Percentiles rank a stretch among this genome's conserved stretches.
These are phyloP conservation scores for Hura crepitans DNA, from an alignment of 441 rosid genomes.

Conservation along the genomic window DNA sequence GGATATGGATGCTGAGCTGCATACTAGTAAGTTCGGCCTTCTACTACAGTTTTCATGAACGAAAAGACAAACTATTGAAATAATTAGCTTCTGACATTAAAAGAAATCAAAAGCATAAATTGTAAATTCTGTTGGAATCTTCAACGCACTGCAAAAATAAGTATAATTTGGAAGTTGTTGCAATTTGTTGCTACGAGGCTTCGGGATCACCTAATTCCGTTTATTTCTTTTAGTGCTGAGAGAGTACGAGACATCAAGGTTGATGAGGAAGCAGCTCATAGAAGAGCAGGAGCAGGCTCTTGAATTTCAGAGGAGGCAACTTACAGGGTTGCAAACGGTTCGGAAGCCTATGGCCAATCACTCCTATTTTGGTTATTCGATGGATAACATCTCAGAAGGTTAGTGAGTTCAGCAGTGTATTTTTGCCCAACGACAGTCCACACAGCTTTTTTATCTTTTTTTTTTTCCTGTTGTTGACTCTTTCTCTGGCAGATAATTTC, in stretches of 20 bases:
- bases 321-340: constrained; percentile 34
- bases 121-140: not conserved
- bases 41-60: not conserved
- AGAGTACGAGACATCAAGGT: constrained; percentile 40
- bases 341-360: constrained; percentile 33
- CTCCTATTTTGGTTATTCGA: constrained; percentile 29
- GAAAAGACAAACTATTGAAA: not conserved
- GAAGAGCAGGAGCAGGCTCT: constrained; percentile 45
- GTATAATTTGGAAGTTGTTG: no score
- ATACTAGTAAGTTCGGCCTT: constrained; percentile 38
- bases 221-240: constrained; percentile 37
- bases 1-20: constrained; percentile 50
- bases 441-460: not conserved
- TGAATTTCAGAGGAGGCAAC: constrained; percentile 43
- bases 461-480: not conserved
- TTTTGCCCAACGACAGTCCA: not conserved
- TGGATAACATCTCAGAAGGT: constrained; percentile 47
- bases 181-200: not conserved
- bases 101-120: not conserved
- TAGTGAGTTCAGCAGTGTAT: not conserved
- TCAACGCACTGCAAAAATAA: not conserved
- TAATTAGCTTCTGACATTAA: not conserved
- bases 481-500: constrained; percentile 29
- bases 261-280: constrained; percentile 45
- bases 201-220: not conserved